phyloP scores from a whole-genome alignment of 495 filamentous ascomycete genomes.

The Penicillium verhagenii region DNA sequence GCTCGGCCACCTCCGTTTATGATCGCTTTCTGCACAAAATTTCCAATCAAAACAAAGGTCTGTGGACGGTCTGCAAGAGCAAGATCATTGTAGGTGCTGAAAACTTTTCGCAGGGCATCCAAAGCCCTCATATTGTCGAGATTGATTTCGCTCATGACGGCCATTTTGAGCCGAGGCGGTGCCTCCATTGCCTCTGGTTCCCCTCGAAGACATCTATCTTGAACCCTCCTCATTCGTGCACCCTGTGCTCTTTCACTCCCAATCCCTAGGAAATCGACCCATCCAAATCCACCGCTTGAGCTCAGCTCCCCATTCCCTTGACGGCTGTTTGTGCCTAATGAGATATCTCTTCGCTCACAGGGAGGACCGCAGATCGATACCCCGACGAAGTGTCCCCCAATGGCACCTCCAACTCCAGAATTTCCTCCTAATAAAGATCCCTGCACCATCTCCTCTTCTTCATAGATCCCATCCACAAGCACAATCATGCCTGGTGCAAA shows the following conservation, averaged over 20 bases:
- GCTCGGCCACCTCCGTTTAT: constrained; percentile 62
- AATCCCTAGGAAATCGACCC: constrained; percentile 92
- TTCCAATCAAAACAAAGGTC: constrained; percentile 76
- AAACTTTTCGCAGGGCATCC: constrained; percentile 72
- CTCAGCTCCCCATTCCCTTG: constrained; percentile 50
- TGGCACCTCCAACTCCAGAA: constrained; percentile 80
- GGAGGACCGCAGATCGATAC: constrained; percentile 88
- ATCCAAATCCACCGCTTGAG: constrained; percentile 82
- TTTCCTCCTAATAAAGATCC: constrained; percentile 68
- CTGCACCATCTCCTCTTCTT: constrained; percentile 75
- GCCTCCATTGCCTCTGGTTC: constrained; percentile 27
- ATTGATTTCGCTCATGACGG: constrained; percentile 77
- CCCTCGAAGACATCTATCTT: constrained; percentile 41
- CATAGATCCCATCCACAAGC: constrained; percentile 88
- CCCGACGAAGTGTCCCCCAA: constrained; percentile 85
- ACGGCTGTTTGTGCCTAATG: constrained; percentile 66
- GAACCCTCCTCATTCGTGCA: constrained; percentile 74
- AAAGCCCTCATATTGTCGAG: constrained; percentile 78
- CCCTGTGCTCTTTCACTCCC: constrained; percentile 87
- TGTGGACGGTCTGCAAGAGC: constrained; percentile 60
- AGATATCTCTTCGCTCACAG: constrained; percentile 76
- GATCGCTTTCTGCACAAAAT: constrained; percentile 74
- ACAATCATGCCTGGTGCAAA: constrained; percentile 95
- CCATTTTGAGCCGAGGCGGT: constrained; percentile 51
- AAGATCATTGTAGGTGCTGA: constrained; percentile 60